Percentiles rank a stretch among this genome's conserved stretches.
phyloP scores from a whole-genome alignment of 1,284 basidiomycete species.

The Boletus sp. region DNA sequence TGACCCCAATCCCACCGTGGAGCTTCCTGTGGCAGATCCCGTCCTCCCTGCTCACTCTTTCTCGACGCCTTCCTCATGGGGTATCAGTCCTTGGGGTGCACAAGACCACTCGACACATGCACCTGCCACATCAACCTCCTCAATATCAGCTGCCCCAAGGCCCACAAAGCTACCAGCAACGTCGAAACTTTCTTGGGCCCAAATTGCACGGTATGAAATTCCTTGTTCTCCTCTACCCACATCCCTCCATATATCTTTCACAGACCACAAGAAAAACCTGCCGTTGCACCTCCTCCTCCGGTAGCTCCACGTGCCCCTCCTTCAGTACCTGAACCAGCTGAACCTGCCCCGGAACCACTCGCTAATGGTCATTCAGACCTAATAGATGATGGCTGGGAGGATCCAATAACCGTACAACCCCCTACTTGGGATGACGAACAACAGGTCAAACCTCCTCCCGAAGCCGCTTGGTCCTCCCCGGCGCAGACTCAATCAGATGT shows the following conservation, averaged over 20 bases:
- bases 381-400: constrained; percentile 58
- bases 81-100: constrained; percentile 24
- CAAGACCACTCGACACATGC: constrained; percentile 26
- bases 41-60: constrained; percentile 7
- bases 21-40: constrained; percentile 13
- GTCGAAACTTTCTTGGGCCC: constrained; percentile 77
- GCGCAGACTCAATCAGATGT: constrained; percentile 23
- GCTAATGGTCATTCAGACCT: constrained; percentile 39
- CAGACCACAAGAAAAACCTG: constrained; percentile 31
- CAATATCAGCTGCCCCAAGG: constrained; percentile 29
- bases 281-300: constrained; percentile 23
- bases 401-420: constrained; percentile 68
- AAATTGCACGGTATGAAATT: constrained; percentile 63
- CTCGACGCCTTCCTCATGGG: constrained; percentile 25
- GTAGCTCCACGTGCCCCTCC: constrained; percentile 22
- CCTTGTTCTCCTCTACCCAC: neutral
- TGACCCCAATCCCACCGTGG: constrained; percentile 9
- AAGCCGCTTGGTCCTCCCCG: constrained; percentile 43
- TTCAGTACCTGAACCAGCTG: constrained; percentile 30
- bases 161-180: constrained; percentile 60
- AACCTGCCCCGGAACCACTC: constrained; percentile 25
- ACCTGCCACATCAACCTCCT: constrained; percentile 23
- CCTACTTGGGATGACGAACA: constrained; percentile 77
- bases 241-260: constrained; percentile 27
- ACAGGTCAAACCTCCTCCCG: constrained; percentile 39